A percentile compares a stretch with the other conserved stretches of the same genome.
Evolutionary conservation across 2,329 filamentous ascomycete genomes (phyloP).

Genomic region (Exophiala xenobiotica): DNA sequence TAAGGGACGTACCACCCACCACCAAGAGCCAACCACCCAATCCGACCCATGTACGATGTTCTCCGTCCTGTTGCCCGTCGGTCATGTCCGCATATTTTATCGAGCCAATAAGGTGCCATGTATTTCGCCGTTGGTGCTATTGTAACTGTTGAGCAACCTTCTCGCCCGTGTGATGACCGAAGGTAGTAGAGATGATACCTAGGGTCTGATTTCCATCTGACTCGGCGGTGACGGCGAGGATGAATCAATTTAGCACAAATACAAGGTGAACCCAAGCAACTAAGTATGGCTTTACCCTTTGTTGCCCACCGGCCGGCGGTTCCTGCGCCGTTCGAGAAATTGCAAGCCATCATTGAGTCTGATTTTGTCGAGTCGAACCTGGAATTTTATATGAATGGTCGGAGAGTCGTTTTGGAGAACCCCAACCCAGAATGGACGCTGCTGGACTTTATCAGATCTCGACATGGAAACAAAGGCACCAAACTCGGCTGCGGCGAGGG

Average conservation of each 20-base stretch:
- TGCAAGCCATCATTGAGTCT: conserved; percentile 1
- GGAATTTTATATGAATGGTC: conserved; percentile 94
- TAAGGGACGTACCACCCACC: not conserved
- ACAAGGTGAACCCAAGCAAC: no score
- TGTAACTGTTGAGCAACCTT: not conserved
- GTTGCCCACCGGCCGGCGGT: not conserved
- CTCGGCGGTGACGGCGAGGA: no score
- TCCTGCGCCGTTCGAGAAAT: not conserved
- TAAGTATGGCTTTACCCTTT: conserved; percentile 1
- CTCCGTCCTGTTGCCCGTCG: not conserved
- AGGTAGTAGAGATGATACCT: conserved; percentile 1
- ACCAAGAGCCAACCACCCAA: not conserved
- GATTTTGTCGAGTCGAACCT: conserved; percentile 1
- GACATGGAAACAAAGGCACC: conserved; percentile 82
- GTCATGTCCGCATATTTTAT: not conserved
- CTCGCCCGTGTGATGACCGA: not conserved
- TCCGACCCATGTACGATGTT: not conserved
- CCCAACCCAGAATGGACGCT: conserved; percentile 90
- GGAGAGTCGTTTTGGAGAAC: conserved; percentile 78
- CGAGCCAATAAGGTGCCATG: not conserved
- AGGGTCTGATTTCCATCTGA: no score
- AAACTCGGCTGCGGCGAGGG: conserved; percentile 97
- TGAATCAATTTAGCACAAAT: no score
- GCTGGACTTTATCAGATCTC: conserved; percentile 86
- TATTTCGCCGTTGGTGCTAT: not conserved